Evolutionary conservation across 1,139 yeast genomes (phyloP).

Genomic region (Taphrina confusa): DNA sequence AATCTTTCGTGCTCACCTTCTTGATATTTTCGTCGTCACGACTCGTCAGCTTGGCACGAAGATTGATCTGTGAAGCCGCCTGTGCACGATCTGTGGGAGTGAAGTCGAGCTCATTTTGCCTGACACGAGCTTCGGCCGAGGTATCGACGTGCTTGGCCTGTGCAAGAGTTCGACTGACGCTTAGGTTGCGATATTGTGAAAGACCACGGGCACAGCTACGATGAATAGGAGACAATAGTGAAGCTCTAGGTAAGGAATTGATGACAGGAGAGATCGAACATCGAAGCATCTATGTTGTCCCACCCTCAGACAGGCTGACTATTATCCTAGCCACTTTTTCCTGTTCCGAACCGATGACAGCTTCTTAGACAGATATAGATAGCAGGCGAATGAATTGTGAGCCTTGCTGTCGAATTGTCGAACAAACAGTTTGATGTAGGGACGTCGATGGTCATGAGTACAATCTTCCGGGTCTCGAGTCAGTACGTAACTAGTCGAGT

Average conservation of each 20-base stretch:
- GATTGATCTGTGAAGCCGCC: constrained; percentile 29
- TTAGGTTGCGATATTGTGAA: neutral
- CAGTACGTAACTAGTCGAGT: no score
- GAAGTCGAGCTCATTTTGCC: constrained; percentile 47
- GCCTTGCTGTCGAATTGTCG: no score
- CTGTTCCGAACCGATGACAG: no score
- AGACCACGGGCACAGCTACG: neutral
- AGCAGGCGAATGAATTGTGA: no score
- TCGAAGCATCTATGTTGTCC: constrained; percentile 10
- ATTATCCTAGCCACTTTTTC: no score
- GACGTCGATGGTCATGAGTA: no score
- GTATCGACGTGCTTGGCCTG: constrained; percentile 3
- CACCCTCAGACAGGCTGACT: no score
- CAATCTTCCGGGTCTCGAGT: no score
- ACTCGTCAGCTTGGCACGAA: constrained; percentile 33
- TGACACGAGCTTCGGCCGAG: constrained; percentile 10
- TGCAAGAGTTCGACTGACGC: neutral
- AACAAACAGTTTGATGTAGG: no score
- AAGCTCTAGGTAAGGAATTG: neutral
- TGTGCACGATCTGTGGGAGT: constrained; percentile 31
- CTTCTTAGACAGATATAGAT: no score
- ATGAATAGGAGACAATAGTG: neutral
- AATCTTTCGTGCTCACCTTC: constrained; percentile 26
- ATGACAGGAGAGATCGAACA: constrained; percentile 3
- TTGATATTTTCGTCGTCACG: constrained; percentile 27